Evolutionary conservation across 441 rosid species (phyloP).

Genomic region (Gossypium trilobum): DNA sequence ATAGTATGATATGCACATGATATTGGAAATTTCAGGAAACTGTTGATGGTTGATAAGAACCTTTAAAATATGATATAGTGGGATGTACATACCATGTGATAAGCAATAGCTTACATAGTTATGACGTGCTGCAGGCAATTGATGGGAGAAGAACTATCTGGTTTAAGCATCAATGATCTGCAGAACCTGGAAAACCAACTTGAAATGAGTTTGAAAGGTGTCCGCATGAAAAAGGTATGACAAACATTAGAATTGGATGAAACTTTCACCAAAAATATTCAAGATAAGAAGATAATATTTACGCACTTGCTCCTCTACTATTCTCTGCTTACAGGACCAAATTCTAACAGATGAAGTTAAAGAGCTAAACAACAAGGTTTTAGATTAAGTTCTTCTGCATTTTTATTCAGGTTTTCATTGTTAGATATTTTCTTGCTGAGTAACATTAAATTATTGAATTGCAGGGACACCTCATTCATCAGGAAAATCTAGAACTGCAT

Average conservation of each 20-base stretch:
- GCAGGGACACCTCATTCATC: constrained; percentile 57
- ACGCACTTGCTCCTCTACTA: not conserved
- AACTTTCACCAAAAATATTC: not conserved
- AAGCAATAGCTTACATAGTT: constrained; percentile 3
- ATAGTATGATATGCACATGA: not conserved
- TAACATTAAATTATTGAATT: constrained; percentile 17
- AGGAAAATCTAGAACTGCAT: constrained; percentile 53
- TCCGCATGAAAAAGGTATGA: constrained; percentile 62
- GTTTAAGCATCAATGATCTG: constrained; percentile 48
- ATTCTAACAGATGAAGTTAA: constrained; percentile 47
- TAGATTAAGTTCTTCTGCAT: constrained; percentile 1
- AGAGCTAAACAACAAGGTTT: constrained; percentile 69
- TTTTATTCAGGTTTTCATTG: not conserved
- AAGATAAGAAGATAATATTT: not conserved
- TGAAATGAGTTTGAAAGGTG: constrained; percentile 58
- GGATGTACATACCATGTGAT: not conserved
- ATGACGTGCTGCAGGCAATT: constrained; percentile 40
- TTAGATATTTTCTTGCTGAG: not conserved
- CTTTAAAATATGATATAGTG: not conserved
- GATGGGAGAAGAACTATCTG: constrained; percentile 81
- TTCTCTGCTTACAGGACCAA: constrained; percentile 38
- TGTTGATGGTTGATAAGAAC: not conserved
- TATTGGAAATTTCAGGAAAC: not conserved
- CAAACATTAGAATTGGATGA: not conserved
- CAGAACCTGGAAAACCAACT: constrained; percentile 71